Conservation (phyloP, 2,329 filamentous ascomycete species). For the Ophiostoma quercus region DNA sequence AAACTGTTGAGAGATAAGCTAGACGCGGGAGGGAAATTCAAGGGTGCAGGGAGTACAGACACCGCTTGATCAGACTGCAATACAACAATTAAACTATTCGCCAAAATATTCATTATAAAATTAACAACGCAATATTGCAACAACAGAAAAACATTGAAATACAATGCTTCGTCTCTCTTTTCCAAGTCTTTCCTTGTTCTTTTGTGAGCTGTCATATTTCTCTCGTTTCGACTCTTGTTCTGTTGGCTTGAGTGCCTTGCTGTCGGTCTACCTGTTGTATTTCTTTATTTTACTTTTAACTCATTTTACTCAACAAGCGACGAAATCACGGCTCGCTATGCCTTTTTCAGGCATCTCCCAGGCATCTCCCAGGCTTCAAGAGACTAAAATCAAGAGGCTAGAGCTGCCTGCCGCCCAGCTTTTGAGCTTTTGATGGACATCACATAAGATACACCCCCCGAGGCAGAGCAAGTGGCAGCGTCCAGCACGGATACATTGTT, state of each 20-base stretch:
- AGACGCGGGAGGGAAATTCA: background rate
- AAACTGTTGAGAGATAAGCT: background rate
- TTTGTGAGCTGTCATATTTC: constrained; percentile 6
- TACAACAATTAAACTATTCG: background rate
- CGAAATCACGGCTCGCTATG: background rate
- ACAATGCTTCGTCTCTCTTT: background rate
- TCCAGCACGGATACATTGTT: background rate
- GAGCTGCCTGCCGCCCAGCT: background rate
- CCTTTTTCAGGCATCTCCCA: background rate
- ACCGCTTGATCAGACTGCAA: background rate
- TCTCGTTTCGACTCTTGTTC: background rate
- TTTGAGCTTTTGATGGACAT: background rate
- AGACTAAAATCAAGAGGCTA: background rate
- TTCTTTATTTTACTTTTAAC: background rate
- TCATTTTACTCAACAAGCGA: background rate
- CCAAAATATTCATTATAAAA: background rate
- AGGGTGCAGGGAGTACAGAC: constrained; percentile 6
- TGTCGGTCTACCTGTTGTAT: background rate
- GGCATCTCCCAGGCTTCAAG: background rate
- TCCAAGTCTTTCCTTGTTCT: background rate
- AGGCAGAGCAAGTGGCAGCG: background rate
- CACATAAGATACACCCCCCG: background rate
- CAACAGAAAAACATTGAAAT: background rate
- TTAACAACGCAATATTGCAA: background rate
- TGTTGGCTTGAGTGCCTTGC: background rate